A percentile compares a stretch with the other conserved stretches of the same genome.
phyloP scores from a whole-genome alignment of 805 yeast genomes.

The Metschnikowia corniflorae region DNA sequence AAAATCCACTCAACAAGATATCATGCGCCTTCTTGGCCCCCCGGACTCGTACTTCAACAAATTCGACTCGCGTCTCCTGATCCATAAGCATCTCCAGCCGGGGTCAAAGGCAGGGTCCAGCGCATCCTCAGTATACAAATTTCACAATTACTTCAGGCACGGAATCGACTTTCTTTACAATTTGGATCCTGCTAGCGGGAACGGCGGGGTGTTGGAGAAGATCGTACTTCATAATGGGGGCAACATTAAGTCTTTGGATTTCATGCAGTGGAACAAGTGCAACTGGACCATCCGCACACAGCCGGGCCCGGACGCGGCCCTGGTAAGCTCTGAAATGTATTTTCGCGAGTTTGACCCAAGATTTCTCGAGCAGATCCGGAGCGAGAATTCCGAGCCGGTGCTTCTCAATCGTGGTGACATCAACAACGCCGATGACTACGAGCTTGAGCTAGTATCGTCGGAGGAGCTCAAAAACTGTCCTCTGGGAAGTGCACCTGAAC shows the following conservation, averaged over 20 bases:
- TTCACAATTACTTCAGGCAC: conserved; percentile 53
- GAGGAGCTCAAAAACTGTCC: conserved; percentile 14
- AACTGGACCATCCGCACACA: conserved; percentile 36
- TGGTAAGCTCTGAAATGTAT: conserved; percentile 27
- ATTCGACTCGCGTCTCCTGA: conserved; percentile 41
- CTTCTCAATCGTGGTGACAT: conserved; percentile 37
- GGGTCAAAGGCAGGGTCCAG: conserved; percentile 8
- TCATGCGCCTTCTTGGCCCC: conserved; percentile 48
- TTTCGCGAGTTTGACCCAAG: conserved; percentile 28
- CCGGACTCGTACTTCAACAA: conserved; percentile 52
- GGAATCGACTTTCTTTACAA: conserved; percentile 56
- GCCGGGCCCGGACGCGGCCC: conserved; percentile 5
- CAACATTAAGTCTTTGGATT: conserved; percentile 47
- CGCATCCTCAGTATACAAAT: conserved; percentile 25
- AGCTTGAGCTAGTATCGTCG: conserved; percentile 30
- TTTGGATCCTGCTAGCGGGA: conserved; percentile 23
- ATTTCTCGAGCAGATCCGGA: conserved; percentile 18
- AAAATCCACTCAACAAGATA: conserved; percentile 46
- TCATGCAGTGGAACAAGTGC: conserved; percentile 52
- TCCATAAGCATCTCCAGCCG: conserved; percentile 32
- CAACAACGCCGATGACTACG: conserved; percentile 35
- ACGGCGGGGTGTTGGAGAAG: conserved; percentile 40
- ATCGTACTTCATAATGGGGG: conserved; percentile 51
- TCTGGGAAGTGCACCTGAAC: conserved; percentile 3
- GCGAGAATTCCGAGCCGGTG: conserved; percentile 26